Conservation (phyloP, 164 flowering plant species). For the Nelumbo lutea region DNA sequence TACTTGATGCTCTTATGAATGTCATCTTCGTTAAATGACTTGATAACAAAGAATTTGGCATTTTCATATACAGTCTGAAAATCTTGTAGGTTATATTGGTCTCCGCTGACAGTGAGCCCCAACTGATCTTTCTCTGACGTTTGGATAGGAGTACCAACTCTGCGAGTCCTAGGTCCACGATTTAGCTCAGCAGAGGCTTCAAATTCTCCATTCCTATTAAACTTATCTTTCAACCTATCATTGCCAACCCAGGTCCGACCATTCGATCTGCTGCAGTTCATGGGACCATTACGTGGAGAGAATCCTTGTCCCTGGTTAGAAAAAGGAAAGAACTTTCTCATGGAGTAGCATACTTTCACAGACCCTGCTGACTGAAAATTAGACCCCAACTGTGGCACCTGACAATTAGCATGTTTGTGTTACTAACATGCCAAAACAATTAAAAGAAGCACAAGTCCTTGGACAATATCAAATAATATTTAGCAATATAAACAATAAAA, state of each 20-base stretch:
- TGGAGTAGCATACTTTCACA: slow-evolving; percentile 20
- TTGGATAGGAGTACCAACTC: slow-evolving; percentile 13
- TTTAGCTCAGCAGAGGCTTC: slow-evolving; percentile 31
- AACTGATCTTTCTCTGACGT: slow-evolving; percentile 27
- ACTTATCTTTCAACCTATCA: slow-evolving; percentile 30
- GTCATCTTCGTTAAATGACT: slow-evolving; percentile 83
- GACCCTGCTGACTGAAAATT: slow-evolving; percentile 20
- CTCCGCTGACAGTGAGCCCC: slow-evolving; percentile 30
- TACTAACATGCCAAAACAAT: not conserved
- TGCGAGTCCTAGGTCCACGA: slow-evolving; percentile 66
- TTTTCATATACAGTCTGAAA: slow-evolving; percentile 50
- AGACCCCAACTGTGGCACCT: slow-evolving; percentile 28
- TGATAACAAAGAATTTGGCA: slow-evolving; percentile 80
- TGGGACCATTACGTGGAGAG: slow-evolving; percentile 22
- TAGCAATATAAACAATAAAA: not conserved
- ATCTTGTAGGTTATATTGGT: slow-evolving; percentile 54
- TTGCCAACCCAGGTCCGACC: slow-evolving; percentile 27
- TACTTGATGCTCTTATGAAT: slow-evolving; percentile 76
- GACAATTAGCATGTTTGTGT: slow-evolving; percentile 5
- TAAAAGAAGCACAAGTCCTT: not conserved
- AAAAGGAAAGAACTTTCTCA: slow-evolving; percentile 30
- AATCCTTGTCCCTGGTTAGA: slow-evolving; percentile 26
- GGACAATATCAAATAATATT: too few relatives aligned
- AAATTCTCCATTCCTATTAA: slow-evolving; percentile 22
- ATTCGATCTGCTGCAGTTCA: slow-evolving; percentile 23